phyloP scores from a whole-genome alignment of 768 basidiomycete genomes.

The Trametes cinnabarina region DNA sequence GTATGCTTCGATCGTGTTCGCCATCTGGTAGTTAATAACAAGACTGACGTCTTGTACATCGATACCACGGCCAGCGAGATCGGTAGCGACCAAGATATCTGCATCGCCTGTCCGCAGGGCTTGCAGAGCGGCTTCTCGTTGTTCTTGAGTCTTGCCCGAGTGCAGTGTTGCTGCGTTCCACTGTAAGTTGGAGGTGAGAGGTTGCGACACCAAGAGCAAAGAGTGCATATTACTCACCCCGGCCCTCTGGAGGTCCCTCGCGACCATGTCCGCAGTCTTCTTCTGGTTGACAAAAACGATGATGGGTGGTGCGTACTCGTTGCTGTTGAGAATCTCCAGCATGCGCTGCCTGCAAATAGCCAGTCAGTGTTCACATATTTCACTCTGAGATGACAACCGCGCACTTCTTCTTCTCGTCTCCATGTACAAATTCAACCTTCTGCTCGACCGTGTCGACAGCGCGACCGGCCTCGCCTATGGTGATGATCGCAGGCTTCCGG shows the following conservation, averaged over 20 bases:
- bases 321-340: constrained; percentile 90
- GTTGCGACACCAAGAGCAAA: neutral
- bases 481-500: constrained; percentile 88
- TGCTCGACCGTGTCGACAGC: constrained; percentile 99
- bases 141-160: constrained; percentile 97
- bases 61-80: constrained; percentile 97
- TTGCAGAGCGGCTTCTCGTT: constrained; percentile 90
- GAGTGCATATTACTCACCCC: constrained; percentile 68
- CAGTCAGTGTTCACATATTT: constrained; percentile 14
- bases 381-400: constrained; percentile 23
- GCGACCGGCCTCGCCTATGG: constrained; percentile 96
- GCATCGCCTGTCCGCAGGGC: constrained; percentile 81
- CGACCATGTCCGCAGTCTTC: constrained; percentile 98
- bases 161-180: constrained; percentile 92
- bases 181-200: constrained; percentile 36
- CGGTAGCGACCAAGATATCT: constrained; percentile 92
- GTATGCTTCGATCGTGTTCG: constrained; percentile 92
- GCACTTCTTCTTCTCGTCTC: constrained; percentile 96
- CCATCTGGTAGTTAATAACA: constrained; percentile 98
- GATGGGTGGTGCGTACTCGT: constrained; percentile 81
- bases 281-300: constrained; percentile 99
- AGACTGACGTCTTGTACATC: constrained; percentile 96
- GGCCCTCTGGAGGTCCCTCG: constrained; percentile 87
- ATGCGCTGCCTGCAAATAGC: constrained; percentile 60
- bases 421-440: constrained; percentile 85